A percentile compares a stretch with the other conserved stretches of the same genome.
Conservation (phyloP, 345 rosid species). For the Eucalyptus leucophloia region DNA sequence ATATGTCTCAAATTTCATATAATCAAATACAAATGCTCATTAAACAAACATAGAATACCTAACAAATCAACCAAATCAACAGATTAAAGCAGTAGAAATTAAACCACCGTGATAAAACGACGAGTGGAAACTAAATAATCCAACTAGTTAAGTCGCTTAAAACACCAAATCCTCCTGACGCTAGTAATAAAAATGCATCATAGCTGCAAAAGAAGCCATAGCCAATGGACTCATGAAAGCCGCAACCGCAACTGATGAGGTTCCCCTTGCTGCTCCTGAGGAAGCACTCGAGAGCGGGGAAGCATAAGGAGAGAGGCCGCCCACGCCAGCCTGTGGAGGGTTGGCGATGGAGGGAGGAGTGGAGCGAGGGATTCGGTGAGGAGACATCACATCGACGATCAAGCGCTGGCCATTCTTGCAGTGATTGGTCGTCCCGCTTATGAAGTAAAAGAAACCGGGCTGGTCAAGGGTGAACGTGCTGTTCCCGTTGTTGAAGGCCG, state of each 20-base stretch:
- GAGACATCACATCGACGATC: conserved; percentile 55
- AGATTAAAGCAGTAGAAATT: not conserved
- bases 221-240: not conserved
- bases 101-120: not conserved
- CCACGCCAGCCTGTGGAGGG: conserved; percentile 7
- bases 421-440: conserved; percentile 45
- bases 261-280: not conserved
- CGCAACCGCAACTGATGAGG: not conserved
- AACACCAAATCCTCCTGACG: not conserved
- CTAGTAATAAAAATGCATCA: not conserved
- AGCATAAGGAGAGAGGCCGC: conserved; percentile 1
- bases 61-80: not conserved
- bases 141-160: not conserved
- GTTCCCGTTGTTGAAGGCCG: conserved; percentile 45
- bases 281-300: conserved; percentile 10
- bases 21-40: not conserved
- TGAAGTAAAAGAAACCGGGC: conserved; percentile 74
- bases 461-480: conserved; percentile 41
- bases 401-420: conserved; percentile 66
- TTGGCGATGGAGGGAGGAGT: conserved; percentile 12
- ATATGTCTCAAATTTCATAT: not conserved
- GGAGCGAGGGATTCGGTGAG: conserved; percentile 6
- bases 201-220: not conserved
- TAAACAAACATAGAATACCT: not conserved
- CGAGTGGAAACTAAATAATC: not conserved